Evolutionary conservation across 495 filamentous ascomycete species (phyloP).

Genomic region (Penicillium soppii): DNA sequence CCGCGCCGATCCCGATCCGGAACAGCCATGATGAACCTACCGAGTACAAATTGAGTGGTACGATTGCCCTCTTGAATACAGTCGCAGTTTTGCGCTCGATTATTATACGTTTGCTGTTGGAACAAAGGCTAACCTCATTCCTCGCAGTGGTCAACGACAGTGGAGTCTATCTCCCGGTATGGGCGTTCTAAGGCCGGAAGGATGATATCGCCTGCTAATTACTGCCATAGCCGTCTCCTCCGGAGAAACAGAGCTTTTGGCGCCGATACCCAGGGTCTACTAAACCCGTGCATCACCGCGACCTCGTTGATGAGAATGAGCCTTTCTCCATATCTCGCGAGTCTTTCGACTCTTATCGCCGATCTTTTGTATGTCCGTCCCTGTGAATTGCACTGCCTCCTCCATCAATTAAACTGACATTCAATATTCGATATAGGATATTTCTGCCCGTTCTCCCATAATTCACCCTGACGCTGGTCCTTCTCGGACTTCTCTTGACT

Average conservation of each 20-base stretch:
- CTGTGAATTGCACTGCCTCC: not conserved
- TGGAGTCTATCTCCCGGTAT: conserved; percentile 93
- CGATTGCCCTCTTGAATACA: conserved; percentile 23
- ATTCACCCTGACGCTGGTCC: conserved; percentile 52
- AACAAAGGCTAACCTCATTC: conserved; percentile 3
- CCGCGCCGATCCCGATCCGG: conserved; percentile 58
- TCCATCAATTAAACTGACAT: not conserved
- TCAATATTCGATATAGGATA: conserved; percentile 60
- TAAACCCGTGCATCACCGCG: conserved; percentile 67
- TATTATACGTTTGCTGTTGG: no score
- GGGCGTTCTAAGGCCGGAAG: conserved; percentile 13
- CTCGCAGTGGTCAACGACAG: conserved; percentile 88
- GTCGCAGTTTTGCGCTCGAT: no score
- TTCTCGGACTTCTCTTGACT: conserved; percentile 79
- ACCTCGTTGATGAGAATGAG: conserved; percentile 76
- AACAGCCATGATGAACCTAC: conserved; percentile 57
- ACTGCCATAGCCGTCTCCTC: conserved; percentile 72
- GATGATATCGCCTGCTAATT: conserved; percentile 17
- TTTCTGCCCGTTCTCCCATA: conserved; percentile 84
- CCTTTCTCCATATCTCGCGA: conserved; percentile 96
- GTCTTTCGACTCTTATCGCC: conserved; percentile 95
- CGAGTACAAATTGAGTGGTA: conserved; percentile 85
- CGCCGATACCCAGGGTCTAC: conserved; percentile 65
- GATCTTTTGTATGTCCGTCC: conserved; percentile 80
- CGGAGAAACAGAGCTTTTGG: conserved; percentile 86